Evolutionary conservation across 345 rosid species (phyloP), one percentile per base, ranked within the genome.

Genomic region (Lenwebbia sp.): DNA sequence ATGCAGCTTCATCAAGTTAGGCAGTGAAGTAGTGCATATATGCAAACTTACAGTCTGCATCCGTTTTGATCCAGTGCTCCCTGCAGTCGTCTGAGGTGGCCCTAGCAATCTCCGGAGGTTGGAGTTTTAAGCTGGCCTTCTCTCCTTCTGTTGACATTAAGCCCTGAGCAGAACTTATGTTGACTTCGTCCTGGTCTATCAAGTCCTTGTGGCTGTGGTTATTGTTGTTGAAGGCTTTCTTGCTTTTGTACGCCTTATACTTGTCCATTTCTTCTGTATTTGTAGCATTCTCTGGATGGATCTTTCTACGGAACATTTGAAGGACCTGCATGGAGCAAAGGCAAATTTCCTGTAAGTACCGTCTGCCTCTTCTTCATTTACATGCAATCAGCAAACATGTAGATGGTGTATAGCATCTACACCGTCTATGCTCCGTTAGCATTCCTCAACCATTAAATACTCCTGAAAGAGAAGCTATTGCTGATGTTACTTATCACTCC

Each of bases 1-100:
- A 30, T 52, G 84, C 56, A 54, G 57, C 57, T 52, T 83, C 57
- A 26, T 83, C 57, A 52, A 65, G 78, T 33, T 78, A 51, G 33
- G 62, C 30, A 54, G 54, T 19, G 52, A 19, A 75, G 14, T 56
- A 25, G 58, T 53, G 84, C 53, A 53, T 65, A 54, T 50, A 23
- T 83, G 62, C 65, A 30, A 83, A 95, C 99, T 96, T 93, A 95
- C 98, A 96, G 87, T 96, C 95, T 88, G 93, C 94, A 88, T 96
- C 98, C 88, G 98, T 94, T 90, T 93, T 94, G 94, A 96, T 95
- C 98, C 98, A 96, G 92, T 93, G 92, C 91, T 92, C 98, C 83
- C 90, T 86, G 57, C 89, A 90, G 84, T 85, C 90, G 54, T 88
- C 88, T 88, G 94, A 87, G 75, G 84, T 82, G 58, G 84, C 89